phyloP scores from a whole-genome alignment of 2,329 filamentous ascomycete species.

The Aspergillus terreus region DNA sequence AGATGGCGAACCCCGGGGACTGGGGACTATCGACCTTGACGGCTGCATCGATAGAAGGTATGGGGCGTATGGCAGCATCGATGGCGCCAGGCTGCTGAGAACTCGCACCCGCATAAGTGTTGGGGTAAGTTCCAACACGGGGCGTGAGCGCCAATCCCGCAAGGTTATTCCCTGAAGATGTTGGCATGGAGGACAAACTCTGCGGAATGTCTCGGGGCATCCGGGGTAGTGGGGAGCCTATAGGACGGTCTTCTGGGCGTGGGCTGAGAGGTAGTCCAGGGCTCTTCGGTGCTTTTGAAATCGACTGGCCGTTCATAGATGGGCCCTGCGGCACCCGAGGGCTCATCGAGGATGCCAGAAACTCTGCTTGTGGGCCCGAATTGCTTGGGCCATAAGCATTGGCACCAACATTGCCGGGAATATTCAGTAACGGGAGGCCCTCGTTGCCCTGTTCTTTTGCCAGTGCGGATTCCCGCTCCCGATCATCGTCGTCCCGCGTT shows the following conservation, averaged over 20 bases:
- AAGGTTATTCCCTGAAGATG: constrained; percentile 59
- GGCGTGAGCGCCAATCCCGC: constrained; percentile 62
- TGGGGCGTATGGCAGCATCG: constrained; percentile 15
- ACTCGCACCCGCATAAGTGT: constrained; percentile 45
- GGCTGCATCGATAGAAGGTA: constrained; percentile 36
- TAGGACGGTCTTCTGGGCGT: constrained; percentile 56
- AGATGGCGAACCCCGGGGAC: constrained; percentile 46
- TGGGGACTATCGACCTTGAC: constrained; percentile 34
- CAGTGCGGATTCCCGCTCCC: constrained; percentile 65
- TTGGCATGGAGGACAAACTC: constrained; percentile 60
- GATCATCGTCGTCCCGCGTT: constrained; percentile 84
- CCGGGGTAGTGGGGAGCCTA: constrained; percentile 58
- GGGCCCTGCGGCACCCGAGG: constrained; percentile 21
- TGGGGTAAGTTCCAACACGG: constrained; percentile 68
- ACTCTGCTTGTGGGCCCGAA: not conserved
- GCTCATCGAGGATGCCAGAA: constrained; percentile 29
- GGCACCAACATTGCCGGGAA: constrained; percentile 3
- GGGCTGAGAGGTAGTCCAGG: constrained; percentile 64
- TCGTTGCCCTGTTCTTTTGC: constrained; percentile 58
- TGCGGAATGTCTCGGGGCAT: constrained; percentile 47
- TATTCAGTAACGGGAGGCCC: not conserved
- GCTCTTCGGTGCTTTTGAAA: constrained; percentile 51
- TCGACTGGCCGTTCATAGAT: constrained; percentile 34
- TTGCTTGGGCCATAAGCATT: not conserved
- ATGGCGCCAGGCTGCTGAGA: constrained; percentile 50